Evolutionary conservation across 352 stramenopile species (phyloP).

Genomic region (Phytophthora lateralis): DNA sequence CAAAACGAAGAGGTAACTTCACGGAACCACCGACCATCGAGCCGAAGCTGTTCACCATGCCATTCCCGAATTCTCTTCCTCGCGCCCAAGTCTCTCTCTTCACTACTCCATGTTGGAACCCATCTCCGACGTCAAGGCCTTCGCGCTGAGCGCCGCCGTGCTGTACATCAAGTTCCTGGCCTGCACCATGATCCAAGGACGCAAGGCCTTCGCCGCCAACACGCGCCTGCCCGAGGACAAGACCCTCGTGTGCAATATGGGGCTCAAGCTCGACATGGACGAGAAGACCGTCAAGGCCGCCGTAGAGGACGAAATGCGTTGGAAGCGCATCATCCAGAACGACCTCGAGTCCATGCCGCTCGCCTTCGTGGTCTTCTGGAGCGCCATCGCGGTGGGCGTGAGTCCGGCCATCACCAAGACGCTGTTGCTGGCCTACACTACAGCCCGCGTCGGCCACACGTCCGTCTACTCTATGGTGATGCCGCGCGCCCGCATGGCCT

Average conservation of each 20-base stretch:
- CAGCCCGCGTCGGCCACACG: slow-evolving; percentile 45
- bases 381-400: slow-evolving; percentile 41
- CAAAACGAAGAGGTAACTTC: no score
- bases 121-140: slow-evolving; percentile 37
- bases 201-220: slow-evolving; percentile 50
- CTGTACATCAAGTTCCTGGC: slow-evolving; percentile 71
- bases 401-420: slow-evolving; percentile 36
- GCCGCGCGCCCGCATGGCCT: slow-evolving; percentile 32
- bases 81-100: background rate
- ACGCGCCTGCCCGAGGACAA: slow-evolving; percentile 52
- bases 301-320: slow-evolving; percentile 47
- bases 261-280: slow-evolving; percentile 26
- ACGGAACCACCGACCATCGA: background rate
- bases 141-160: slow-evolving; percentile 46
- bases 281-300: slow-evolving; percentile 38
- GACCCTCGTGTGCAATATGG: slow-evolving; percentile 35
- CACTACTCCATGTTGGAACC: slow-evolving; percentile 10
- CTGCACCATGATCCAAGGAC: slow-evolving; percentile 50
- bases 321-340: slow-evolving; percentile 63
- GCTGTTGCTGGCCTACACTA: slow-evolving; percentile 48
- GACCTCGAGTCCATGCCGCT: slow-evolving; percentile 66
- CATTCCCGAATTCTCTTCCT: slow-evolving; percentile 26
- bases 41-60: background rate
- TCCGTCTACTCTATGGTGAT: slow-evolving; percentile 47
- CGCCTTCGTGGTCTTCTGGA: slow-evolving; percentile 52